These are phyloP conservation scores for Eucalyptus marginata DNA, from an alignment of 345 rosid genomes.

Conservation along the genomic window DNA sequence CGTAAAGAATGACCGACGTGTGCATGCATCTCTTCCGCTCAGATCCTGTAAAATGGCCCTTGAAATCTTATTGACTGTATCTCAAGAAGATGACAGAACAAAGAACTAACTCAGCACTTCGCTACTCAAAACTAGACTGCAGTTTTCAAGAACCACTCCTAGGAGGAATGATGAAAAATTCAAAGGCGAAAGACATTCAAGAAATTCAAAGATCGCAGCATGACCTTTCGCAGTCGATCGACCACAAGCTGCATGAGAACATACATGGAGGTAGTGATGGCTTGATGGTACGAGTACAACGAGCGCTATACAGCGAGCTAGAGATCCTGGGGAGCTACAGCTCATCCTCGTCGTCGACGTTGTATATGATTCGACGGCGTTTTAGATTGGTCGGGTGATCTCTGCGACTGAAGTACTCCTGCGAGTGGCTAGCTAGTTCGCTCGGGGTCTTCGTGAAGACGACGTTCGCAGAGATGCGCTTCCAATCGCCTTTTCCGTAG, in stretches of 20 bases:
- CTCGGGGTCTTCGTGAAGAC: not conserved
- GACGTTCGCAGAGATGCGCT: not conserved
- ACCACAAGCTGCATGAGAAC: not conserved
- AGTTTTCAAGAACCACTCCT: not conserved
- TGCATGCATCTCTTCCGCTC: not conserved
- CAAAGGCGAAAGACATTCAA: not conserved
- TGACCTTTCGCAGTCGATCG: not conserved
- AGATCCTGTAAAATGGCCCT: not conserved
- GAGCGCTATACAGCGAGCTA: not conserved
- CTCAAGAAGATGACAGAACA: not conserved
- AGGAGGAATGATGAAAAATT: not conserved
- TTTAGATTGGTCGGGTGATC: not conserved
- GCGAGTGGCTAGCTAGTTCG: slow-evolving; percentile 4
- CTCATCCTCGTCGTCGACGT: not conserved
- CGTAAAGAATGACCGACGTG: not conserved
- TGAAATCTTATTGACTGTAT: not conserved
- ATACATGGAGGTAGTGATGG: not conserved
- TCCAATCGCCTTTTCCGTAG: slow-evolving; percentile 1
- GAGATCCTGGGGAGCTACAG: not conserved
- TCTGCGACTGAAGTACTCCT: not conserved
- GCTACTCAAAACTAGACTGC: not conserved
- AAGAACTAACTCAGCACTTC: not conserved
- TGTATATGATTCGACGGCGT: not conserved
- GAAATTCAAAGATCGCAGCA: not conserved
- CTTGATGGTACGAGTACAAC: not conserved